Percentiles rank a stretch among this genome's conserved stretches.
Conservation (phyloP, 371 early-diverging fungal genomes). For the Haplosporangium sp. region DNA sequence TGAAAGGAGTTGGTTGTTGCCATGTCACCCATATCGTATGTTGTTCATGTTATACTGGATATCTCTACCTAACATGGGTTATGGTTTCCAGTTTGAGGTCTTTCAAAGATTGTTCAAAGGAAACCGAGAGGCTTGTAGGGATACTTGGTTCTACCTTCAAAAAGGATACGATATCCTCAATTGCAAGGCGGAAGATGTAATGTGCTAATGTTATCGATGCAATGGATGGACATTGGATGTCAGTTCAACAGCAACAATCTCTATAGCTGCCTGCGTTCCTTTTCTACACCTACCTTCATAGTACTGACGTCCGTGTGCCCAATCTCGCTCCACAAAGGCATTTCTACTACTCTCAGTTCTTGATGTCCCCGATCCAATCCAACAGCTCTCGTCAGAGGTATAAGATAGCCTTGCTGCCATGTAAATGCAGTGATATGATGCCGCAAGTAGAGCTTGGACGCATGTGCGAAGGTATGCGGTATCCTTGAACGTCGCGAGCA, state of each 20-base stretch:
- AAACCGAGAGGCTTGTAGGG: slow-evolving; percentile 1
- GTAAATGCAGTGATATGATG: slow-evolving; percentile 17
- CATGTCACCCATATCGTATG: too few relatives aligned
- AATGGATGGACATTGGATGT: background rate
- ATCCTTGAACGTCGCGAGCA: slow-evolving; percentile 6
- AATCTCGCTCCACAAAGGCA: slow-evolving; percentile 21
- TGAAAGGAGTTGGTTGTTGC: too few relatives aligned
- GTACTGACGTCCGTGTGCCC: slow-evolving; percentile 22
- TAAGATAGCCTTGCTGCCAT: slow-evolving; percentile 15
- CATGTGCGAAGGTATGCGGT: slow-evolving; percentile 10
- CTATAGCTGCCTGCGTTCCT: background rate
- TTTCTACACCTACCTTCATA: slow-evolving; percentile 26
- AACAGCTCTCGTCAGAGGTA: slow-evolving; percentile 22
- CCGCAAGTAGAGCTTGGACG: slow-evolving; percentile 16
- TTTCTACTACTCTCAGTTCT: background rate
- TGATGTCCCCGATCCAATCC: slow-evolving; percentile 20
- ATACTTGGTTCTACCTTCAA: slow-evolving; percentile 16
- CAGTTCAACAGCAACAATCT: background rate
- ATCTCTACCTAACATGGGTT: slow-evolving; percentile 12
- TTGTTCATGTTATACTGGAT: too few relatives aligned
- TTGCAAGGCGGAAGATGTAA: slow-evolving; percentile 22
- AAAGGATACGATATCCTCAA: slow-evolving; percentile 23
- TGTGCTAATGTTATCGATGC: slow-evolving; percentile 4
- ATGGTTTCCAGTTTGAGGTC: slow-evolving; percentile 19
- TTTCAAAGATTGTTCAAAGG: slow-evolving; percentile 17